A percentile compares a stretch with the other conserved stretches of the same genome.
These are phyloP conservation scores for Effrenium voratum DNA, from an alignment of 73 alveolate species.

Conservation along the genomic window DNA sequence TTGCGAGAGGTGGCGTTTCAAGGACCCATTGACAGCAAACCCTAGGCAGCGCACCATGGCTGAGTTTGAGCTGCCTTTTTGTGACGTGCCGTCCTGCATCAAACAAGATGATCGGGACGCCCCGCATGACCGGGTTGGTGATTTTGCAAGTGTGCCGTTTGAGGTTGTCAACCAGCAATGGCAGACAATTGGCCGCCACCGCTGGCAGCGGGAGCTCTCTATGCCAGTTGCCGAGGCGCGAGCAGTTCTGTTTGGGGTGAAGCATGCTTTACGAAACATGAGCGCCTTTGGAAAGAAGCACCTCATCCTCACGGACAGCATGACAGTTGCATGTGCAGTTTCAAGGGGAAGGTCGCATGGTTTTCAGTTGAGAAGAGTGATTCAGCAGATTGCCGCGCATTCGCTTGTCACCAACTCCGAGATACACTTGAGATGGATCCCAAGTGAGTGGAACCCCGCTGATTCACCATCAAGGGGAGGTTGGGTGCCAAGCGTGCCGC, in stretches of 20 bases:
- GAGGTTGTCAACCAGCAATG: neutral
- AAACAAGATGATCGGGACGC: neutral
- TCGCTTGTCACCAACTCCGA: neutral
- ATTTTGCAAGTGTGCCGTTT: neutral
- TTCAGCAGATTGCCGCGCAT: neutral
- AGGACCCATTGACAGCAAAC: neutral
- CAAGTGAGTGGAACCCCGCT: neutral
- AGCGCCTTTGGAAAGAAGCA: neutral
- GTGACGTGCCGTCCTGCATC: neutral
- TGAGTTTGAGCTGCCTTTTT: neutral
- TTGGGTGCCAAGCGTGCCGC: neutral
- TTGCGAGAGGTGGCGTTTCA: conserved; percentile 41
- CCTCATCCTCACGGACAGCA: neutral
- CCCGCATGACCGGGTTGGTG: neutral
- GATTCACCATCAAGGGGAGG: neutral
- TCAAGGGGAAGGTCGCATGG: neutral
- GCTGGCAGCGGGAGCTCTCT: neutral
- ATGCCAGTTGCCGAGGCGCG: conserved; percentile 49
- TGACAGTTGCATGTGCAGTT: neutral
- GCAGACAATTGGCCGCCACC: neutral
- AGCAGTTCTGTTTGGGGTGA: neutral
- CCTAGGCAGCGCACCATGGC: neutral
- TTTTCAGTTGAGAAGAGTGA: neutral
- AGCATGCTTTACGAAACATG: neutral
- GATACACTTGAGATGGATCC: neutral